These are phyloP conservation scores for Prunus padus DNA, from an alignment of 306 rosid genomes.

Conservation along the genomic window DNA sequence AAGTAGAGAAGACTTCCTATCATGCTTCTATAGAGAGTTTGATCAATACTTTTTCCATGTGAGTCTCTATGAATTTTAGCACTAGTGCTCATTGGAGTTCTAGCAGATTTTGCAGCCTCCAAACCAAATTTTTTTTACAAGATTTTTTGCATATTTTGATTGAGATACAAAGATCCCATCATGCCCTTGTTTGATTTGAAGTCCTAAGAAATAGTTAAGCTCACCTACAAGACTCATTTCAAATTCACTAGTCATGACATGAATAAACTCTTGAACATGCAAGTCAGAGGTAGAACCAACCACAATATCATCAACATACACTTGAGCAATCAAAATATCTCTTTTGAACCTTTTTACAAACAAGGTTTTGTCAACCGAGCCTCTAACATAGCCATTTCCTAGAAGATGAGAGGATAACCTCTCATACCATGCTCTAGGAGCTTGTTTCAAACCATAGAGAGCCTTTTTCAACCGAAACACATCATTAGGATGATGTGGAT, in stretches of 20 bases:
- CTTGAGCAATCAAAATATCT: not conserved
- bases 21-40: no score
- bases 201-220: not conserved
- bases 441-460: no score
- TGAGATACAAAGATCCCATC: not conserved
- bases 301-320: not conserved
- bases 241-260: not conserved
- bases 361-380: not conserved
- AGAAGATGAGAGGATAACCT: not conserved
- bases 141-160: not conserved
- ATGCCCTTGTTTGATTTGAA: not conserved
- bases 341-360: not conserved
- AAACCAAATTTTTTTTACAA: not conserved
- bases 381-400: not conserved
- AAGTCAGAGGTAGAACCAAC: no score
- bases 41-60: not conserved
- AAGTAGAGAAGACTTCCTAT: no score
- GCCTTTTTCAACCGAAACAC: no score
- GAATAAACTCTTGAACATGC: not conserved
- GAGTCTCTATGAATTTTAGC: no score
- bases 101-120: no score
- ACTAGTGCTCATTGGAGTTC: no score
- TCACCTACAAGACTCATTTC: not conserved
- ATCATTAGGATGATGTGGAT: no score
- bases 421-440: no score